These are phyloP conservation scores for Pistacia integerrima DNA, from an alignment of 345 rosid species.

Conservation along the genomic window DNA sequence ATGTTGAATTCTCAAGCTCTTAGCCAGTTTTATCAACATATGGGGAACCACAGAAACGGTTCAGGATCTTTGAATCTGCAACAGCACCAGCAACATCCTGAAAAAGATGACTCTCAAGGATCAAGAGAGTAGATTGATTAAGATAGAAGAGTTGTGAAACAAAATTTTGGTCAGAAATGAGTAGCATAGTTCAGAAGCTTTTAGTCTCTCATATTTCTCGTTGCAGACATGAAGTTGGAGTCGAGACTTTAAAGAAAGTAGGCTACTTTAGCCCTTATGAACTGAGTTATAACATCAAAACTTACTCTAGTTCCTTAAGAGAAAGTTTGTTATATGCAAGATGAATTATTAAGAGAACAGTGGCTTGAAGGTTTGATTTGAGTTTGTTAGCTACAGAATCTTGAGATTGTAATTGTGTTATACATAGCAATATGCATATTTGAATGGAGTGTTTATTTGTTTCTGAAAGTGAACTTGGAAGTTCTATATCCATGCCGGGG, in stretches of 20 bases:
- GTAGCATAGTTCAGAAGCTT: conserved; percentile 11
- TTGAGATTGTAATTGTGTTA: conserved; percentile 14
- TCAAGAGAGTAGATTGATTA: conserved; percentile 42
- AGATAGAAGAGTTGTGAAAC: conserved; percentile 5
- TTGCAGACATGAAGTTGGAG: conserved; percentile 19
- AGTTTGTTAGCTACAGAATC: conserved; percentile 16
- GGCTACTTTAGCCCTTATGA: background rate
- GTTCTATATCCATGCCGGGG: background rate
- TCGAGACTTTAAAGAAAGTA: conserved; percentile 1
- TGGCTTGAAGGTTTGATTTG: conserved; percentile 30
- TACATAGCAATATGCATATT: conserved; percentile 13
- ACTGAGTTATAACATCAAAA: background rate
- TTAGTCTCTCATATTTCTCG: background rate
- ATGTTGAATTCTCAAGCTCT: conserved; percentile 52
- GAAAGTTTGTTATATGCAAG: conserved; percentile 29
- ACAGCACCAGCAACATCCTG: conserved; percentile 37
- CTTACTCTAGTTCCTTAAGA: background rate
- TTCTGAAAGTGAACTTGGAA: conserved; percentile 1
- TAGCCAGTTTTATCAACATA: conserved; percentile 61
- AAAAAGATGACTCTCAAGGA: conserved; percentile 55
- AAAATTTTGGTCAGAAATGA: conserved; percentile 15
- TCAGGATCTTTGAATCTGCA: conserved; percentile 38
- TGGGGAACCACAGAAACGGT: conserved; percentile 45
- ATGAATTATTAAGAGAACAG: conserved; percentile 18
- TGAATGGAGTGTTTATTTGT: conserved; percentile 11